phyloP scores from a whole-genome alignment of 495 filamentous ascomycete species.

The Terfezia claveryi region DNA sequence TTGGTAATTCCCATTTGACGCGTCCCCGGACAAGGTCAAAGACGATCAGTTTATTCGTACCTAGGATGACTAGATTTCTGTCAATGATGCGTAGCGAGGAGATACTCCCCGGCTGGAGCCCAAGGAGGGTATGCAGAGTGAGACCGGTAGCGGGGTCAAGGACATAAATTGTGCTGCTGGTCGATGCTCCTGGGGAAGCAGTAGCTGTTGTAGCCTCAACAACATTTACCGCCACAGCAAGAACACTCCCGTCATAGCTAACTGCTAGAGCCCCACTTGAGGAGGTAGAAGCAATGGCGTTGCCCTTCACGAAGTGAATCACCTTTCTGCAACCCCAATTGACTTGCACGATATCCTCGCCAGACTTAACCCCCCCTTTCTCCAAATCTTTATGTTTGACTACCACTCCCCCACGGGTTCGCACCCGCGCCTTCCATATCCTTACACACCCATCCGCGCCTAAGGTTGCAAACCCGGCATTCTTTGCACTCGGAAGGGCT shows the following conservation, averaged over 20 bases:
- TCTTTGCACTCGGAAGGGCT: slow-evolving; percentile 32
- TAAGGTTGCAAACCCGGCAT: slow-evolving; percentile 54
- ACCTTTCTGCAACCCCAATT: slow-evolving; percentile 51
- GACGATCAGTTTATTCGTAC: slow-evolving; percentile 36
- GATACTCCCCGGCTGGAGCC: slow-evolving; percentile 32
- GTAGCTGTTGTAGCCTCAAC: slow-evolving; percentile 4
- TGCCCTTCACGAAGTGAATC: slow-evolving; percentile 30
- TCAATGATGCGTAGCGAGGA: slow-evolving; percentile 35
- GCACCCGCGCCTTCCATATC: slow-evolving; percentile 48
- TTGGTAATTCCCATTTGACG: slow-evolving; percentile 25
- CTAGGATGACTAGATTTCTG: slow-evolving; percentile 37
- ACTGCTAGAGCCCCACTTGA: slow-evolving; percentile 38
- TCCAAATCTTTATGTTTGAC: slow-evolving; percentile 27
- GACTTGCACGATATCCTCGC: slow-evolving; percentile 26
- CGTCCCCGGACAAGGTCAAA: slow-evolving; percentile 44
- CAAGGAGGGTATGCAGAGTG: slow-evolving; percentile 31
- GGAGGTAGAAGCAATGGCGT: slow-evolving; percentile 18
- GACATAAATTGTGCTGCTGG: slow-evolving; percentile 32
- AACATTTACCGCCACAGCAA: slow-evolving; percentile 30
- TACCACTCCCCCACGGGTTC: slow-evolving; percentile 36
- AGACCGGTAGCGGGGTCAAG: slow-evolving; percentile 36
- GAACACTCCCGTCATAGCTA: slow-evolving; percentile 68
- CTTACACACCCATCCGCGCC: slow-evolving; percentile 57
- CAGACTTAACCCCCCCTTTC: slow-evolving; percentile 3
- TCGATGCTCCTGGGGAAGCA: slow-evolving; percentile 18